Evolutionary conservation across 352 stramenopile species (phyloP).

Genomic region (Globisporangium barbulae): DNA sequence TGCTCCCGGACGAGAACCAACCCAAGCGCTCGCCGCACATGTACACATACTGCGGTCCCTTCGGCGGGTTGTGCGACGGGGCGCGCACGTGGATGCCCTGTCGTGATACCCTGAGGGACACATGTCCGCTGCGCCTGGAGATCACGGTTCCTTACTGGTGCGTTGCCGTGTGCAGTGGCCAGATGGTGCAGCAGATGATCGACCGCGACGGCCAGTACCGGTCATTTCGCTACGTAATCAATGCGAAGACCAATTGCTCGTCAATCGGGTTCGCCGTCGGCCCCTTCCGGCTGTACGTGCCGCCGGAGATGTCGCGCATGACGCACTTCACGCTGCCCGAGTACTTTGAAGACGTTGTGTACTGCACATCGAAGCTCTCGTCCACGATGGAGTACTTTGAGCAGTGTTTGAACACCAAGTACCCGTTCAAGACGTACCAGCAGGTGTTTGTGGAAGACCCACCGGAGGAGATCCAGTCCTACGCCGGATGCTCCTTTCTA

Average conservation of each 20-base stretch:
- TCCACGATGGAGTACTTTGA: conserved; percentile 83
- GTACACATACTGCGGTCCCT: conserved; percentile 85
- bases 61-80: conserved; percentile 77
- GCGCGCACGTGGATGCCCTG: conserved; percentile 86
- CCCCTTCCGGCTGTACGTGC: conserved; percentile 71
- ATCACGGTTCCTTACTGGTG: conserved; percentile 80
- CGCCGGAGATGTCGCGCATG: conserved; percentile 76
- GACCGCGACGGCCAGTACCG: conserved; percentile 57
- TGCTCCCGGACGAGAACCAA: conserved; percentile 67
- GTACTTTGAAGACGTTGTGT: conserved; percentile 69
- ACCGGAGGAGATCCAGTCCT: conserved; percentile 66
- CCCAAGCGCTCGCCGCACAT: conserved; percentile 76
- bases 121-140: conserved; percentile 71
- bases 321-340: conserved; percentile 82
- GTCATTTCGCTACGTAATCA: conserved; percentile 76
- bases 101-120: conserved; percentile 67
- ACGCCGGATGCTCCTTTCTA: conserved; percentile 61
- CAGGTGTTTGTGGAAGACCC: conserved; percentile 86
- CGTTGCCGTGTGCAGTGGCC: conserved; percentile 75
- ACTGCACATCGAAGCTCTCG: conserved; percentile 67
- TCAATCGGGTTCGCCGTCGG: conserved; percentile 79
- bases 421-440: conserved; percentile 86
- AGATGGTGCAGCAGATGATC: conserved; percentile 83
- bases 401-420: conserved; percentile 57
- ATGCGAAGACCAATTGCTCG: conserved; percentile 79